Percentiles rank a stretch among this genome's conserved stretches.
These are phyloP conservation scores for Wickerhamiella australiensis DNA, from an alignment of 805 yeast species.

Conservation along the genomic window DNA sequence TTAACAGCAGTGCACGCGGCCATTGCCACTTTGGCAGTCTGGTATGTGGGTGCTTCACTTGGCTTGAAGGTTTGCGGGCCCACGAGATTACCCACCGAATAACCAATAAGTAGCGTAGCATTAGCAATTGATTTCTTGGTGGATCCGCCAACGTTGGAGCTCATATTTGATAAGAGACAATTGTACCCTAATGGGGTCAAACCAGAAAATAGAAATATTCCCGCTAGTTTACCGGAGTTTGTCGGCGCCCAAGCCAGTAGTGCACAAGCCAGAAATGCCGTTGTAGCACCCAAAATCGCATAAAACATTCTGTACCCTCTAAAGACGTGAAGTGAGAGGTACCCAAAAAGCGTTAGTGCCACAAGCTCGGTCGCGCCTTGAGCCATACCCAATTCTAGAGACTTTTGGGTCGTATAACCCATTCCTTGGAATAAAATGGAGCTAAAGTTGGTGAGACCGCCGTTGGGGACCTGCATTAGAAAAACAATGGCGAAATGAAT, in stretches of 20 bases:
- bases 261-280: slow-evolving; percentile 34
- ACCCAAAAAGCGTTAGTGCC: slow-evolving; percentile 15
- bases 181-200: slow-evolving; percentile 23
- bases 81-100: slow-evolving; percentile 54
- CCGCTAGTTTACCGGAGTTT: slow-evolving; percentile 31
- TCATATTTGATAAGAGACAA: slow-evolving; percentile 25
- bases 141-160: slow-evolving; percentile 53
- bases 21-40: slow-evolving; percentile 45
- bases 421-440: slow-evolving; percentile 34
- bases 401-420: slow-evolving; percentile 20
- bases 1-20: slow-evolving; percentile 38
- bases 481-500: slow-evolving; percentile 23
- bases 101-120: slow-evolving; percentile 49
- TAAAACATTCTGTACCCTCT: slow-evolving; percentile 17
- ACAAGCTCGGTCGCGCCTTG: slow-evolving; percentile 34
- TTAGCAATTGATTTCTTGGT: slow-evolving; percentile 57
- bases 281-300: slow-evolving; percentile 41
- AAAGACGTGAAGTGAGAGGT: slow-evolving; percentile 13
- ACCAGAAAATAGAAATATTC: slow-evolving; percentile 31
- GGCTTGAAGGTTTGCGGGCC: slow-evolving; percentile 63
- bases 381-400: slow-evolving; percentile 36
- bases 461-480: neutral
- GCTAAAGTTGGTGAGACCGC: slow-evolving; percentile 38
- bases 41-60: slow-evolving; percentile 45
- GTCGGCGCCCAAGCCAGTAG: slow-evolving; percentile 36